These are phyloP conservation scores for Senna siamea DNA, from an alignment of 306 rosid genomes.

Conservation along the genomic window DNA sequence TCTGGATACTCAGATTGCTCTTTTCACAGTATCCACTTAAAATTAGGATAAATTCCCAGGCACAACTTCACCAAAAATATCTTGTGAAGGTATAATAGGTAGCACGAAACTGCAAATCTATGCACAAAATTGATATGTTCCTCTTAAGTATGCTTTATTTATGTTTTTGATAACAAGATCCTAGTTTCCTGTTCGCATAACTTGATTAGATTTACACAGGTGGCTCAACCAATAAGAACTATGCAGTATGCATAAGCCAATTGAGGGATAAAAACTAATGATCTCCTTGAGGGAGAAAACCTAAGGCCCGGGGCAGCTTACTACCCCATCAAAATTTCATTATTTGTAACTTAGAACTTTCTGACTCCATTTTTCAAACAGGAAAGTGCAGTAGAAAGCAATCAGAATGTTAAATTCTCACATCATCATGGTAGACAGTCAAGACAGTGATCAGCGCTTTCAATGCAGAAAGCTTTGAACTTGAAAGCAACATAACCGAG, in stretches of 20 bases:
- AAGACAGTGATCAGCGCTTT: constrained; percentile 64
- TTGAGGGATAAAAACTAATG: constrained; percentile 21
- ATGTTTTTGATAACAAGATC: constrained; percentile 13
- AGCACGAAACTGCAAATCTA: background rate
- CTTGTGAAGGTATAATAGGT: background rate
- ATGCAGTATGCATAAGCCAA: constrained; percentile 28
- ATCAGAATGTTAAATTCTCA: constrained; percentile 54
- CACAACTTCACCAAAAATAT: no score
- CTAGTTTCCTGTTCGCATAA: background rate
- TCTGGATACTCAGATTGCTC: constrained; percentile 15
- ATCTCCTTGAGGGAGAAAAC: constrained; percentile 2
- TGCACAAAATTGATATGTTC: constrained; percentile 9
- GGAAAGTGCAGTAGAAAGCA: constrained; percentile 29
- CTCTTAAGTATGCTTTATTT: background rate
- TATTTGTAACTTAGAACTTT: constrained; percentile 9
- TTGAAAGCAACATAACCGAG: constrained; percentile 62
- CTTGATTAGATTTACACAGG: no score
- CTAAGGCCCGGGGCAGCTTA: constrained; percentile 13
- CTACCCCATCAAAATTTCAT: constrained; percentile 14
- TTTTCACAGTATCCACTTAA: background rate
- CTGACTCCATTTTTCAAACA: background rate
- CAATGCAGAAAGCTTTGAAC: constrained; percentile 75
- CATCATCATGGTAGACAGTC: constrained; percentile 65
- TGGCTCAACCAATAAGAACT: constrained; percentile 22
- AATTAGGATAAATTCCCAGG: constrained; percentile 13